Evolutionary conservation across 2,329 filamentous ascomycete species (phyloP).

Genomic region (Elsinoe australis): DNA sequence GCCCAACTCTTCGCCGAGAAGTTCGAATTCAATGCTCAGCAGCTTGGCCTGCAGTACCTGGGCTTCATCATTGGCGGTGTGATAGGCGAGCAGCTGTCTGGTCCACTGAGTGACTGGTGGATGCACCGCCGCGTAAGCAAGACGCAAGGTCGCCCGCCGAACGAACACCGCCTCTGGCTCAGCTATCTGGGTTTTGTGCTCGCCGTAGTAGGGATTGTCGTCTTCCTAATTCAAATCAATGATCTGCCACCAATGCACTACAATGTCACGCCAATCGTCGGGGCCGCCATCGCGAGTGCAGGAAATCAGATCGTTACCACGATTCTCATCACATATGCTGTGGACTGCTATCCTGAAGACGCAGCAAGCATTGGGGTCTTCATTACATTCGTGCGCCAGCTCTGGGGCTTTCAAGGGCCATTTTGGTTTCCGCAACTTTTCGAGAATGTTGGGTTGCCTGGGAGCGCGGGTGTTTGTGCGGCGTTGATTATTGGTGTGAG

Average conservation of each 20-base stretch:
- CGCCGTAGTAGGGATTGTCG: conserved; percentile 43
- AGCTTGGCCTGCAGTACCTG: conserved; percentile 51
- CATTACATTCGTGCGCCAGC: conserved; percentile 49
- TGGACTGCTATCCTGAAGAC: conserved; percentile 50
- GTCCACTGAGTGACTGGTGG: conserved; percentile 46
- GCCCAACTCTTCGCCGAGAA: conserved; percentile 48
- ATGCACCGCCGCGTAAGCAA: conserved; percentile 38
- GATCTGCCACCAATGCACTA: conserved; percentile 38
- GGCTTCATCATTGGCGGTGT: conserved; percentile 49
- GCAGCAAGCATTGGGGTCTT: conserved; percentile 51
- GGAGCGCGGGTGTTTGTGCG: conserved; percentile 32
- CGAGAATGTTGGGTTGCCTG: conserved; percentile 25
- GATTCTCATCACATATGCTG: conserved; percentile 52
- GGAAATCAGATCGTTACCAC: conserved; percentile 57
- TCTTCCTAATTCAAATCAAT: conserved; percentile 46
- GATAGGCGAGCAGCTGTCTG: conserved; percentile 51
- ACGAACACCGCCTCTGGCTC: conserved; percentile 51
- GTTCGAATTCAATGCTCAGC: conserved; percentile 50
- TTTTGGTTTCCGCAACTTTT: conserved; percentile 36
- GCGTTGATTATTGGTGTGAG: conserved; percentile 33
- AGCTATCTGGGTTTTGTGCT: conserved; percentile 46
- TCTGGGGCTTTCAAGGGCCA: conserved; percentile 45
- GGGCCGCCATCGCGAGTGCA: conserved; percentile 43
- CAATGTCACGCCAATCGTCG: conserved; percentile 50
- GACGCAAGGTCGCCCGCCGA: conserved; percentile 26